These are phyloP conservation scores for Phytopythium vexans DNA, from an alignment of 352 stramenopile species.

Conservation along the genomic window DNA sequence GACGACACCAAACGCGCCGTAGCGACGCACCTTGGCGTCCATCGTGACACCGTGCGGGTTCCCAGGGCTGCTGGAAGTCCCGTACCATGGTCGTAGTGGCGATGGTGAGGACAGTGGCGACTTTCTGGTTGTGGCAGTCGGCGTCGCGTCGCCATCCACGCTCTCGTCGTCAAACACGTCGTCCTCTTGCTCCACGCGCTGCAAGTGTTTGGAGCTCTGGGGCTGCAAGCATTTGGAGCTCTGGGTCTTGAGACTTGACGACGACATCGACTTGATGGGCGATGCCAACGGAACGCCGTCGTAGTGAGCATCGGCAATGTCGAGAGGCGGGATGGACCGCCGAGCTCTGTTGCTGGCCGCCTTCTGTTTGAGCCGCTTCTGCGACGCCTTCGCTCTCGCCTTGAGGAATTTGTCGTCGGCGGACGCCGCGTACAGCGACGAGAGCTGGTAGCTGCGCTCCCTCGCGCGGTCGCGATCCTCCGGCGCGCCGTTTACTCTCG, in stretches of 20 bases:
- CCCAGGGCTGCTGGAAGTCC: constrained; percentile 27
- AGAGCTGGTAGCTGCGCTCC: constrained; percentile 39
- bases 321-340: constrained; percentile 1
- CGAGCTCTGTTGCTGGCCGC: constrained; percentile 7
- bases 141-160: constrained; percentile 5
- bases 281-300: constrained; percentile 14
- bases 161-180: not conserved
- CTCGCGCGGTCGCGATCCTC: constrained; percentile 26
- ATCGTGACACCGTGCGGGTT: constrained; percentile 28
- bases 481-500: constrained; percentile 14
- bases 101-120: constrained; percentile 5
- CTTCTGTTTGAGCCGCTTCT: constrained; percentile 9
- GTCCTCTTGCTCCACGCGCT: too few species aligned
- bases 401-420: constrained; percentile 43
- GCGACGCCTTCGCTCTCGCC: constrained; percentile 11
- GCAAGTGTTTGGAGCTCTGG: too few species aligned
- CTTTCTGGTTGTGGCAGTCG: not conserved
- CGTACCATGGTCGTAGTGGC: constrained; percentile 48
- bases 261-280: constrained; percentile 10
- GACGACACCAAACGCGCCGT: constrained; percentile 39
- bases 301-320: constrained; percentile 8
- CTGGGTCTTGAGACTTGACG: not conserved
- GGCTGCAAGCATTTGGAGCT: too few species aligned
- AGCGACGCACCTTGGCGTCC: constrained; percentile 50
- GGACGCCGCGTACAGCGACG: constrained; percentile 42